Conservation (phyloP, 345 rosid species). For the Tarenaya hassleriana region DNA sequence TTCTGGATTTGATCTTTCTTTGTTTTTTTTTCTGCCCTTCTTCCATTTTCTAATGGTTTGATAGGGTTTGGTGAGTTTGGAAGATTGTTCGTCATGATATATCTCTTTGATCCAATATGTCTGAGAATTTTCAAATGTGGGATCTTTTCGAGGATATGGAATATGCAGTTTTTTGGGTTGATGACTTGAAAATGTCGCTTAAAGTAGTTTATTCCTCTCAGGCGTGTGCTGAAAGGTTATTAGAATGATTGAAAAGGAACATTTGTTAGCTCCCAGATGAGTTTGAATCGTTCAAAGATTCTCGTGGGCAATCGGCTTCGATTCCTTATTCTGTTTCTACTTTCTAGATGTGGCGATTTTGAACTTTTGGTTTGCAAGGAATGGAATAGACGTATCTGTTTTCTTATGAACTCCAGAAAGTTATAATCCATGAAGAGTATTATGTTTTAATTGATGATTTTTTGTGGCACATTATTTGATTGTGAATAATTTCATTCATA, state of each 20-base stretch:
- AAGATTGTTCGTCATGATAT: not conserved
- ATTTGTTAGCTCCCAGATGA: not conserved
- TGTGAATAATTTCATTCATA: not conserved
- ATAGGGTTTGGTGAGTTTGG: not conserved
- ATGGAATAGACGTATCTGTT: not conserved
- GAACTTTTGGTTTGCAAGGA: not conserved
- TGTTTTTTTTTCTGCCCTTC: not conserved
- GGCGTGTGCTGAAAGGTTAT: not conserved
- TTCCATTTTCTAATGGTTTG: constrained; percentile 1
- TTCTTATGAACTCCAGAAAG: not conserved
- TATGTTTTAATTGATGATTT: not conserved
- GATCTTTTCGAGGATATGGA: constrained; percentile 3
- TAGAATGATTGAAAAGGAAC: not conserved
- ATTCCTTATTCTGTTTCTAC: constrained; percentile 6
- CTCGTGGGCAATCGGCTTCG: not conserved
- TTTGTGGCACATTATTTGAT: not conserved
- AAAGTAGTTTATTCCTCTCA: not conserved
- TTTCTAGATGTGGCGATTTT: not conserved
- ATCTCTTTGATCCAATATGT: constrained; percentile 6
- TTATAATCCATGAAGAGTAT: not conserved
- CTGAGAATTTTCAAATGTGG: constrained; percentile 2
- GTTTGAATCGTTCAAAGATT: constrained; percentile 13
- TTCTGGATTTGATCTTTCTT: constrained; percentile 9
- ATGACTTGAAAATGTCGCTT: constrained; percentile 1
- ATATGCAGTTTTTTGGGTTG: not conserved